Conservation (phyloP, 495 filamentous ascomycete species). For the Platismatia glauca region DNA sequence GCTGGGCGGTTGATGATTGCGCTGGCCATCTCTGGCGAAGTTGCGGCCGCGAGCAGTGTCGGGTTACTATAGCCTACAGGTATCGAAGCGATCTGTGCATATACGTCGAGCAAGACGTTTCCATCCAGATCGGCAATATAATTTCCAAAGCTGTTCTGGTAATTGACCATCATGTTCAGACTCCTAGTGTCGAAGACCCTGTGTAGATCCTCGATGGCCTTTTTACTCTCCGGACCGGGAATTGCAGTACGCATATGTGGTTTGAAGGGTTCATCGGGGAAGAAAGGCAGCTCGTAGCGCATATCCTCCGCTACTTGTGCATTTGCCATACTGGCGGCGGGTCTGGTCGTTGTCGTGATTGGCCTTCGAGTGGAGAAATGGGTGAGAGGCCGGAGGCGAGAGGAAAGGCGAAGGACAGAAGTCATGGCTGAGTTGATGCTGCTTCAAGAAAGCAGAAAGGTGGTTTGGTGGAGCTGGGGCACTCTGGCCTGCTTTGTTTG, state of each 20-base stretch:
- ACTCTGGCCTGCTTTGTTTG: slow-evolving; percentile 1
- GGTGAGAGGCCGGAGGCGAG: slow-evolving; percentile 34
- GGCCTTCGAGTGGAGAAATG: slow-evolving; percentile 29
- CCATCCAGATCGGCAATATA: slow-evolving; percentile 87
- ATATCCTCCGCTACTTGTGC: slow-evolving; percentile 10
- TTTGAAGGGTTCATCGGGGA: slow-evolving; percentile 63
- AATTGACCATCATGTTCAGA: slow-evolving; percentile 64
- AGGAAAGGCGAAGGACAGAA: slow-evolving; percentile 36
- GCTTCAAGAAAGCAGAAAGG: neutral
- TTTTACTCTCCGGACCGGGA: slow-evolving; percentile 70
- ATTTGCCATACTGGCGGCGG: slow-evolving; percentile 26
- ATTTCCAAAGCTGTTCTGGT: slow-evolving; percentile 48
- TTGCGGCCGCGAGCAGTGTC: slow-evolving; percentile 58
- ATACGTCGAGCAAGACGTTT: slow-evolving; percentile 50
- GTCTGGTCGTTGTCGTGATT: slow-evolving; percentile 35
- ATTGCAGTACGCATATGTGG: slow-evolving; percentile 70
- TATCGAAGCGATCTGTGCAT: slow-evolving; percentile 85
- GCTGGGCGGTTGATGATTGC: slow-evolving; percentile 90
- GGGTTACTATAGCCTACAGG: slow-evolving; percentile 97
- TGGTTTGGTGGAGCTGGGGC: neutral
- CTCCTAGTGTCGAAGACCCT: slow-evolving; percentile 88
- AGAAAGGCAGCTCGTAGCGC: slow-evolving; percentile 43
- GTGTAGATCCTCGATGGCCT: slow-evolving; percentile 62
- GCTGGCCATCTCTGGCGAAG: slow-evolving; percentile 68
- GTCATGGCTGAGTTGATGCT: slow-evolving; percentile 29